Evolutionary conservation across 1,284 basidiomycete species (phyloP), one percentile per base, ranked within the genome.

Genomic region (Sphagnurus paluster): DNA sequence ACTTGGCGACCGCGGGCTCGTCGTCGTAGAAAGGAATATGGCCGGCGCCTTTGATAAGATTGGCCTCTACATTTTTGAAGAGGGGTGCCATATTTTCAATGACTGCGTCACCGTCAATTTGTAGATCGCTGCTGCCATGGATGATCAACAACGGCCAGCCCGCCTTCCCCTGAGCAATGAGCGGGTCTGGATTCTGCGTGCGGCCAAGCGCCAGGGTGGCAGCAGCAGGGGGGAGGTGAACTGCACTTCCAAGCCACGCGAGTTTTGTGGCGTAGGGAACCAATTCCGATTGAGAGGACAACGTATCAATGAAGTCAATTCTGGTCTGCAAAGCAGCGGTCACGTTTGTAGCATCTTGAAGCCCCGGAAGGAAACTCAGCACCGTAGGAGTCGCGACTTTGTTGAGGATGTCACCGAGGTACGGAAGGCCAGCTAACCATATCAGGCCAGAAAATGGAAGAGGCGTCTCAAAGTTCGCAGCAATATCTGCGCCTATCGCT

Each of bases 401-500:
- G 19, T 44, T 25, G 10, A 43, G 30, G 44, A 43, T 42, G 11
- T 50, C 44, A 14, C 44, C 49, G 25, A 42, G 16, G 24, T 43
- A 42, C 2, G 44, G 44, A 30, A 42, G 30, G 11, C 39, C 60
- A 20, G 50, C 54, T 7, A 56, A 51, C 42, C 56, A 60, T 30
- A 61, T 52, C 17, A 62, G 52, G 7, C 55, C 60, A 19, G 60
- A 55, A 28, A 61, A 50, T 17, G 53, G 45, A 9, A 57, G 46
- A n/a, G 59, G 46, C 8, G 42, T 42, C 14, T 36, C 41, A 26
- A 58, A 54, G 34, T 59, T 46, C 9, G 58, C 47, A 26, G 56
- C 56, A 28, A 64, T 54, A 42, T 64, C 60, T n/a, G 56, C 50
- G 10, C 54, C 46, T 21, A 60, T 57, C 28, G 57, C 50, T 8